Base-by-base conservation (phyloP, 2,329 filamentous ascomycete species). In the Magnaporthiopsis rhizophila region DNA sequence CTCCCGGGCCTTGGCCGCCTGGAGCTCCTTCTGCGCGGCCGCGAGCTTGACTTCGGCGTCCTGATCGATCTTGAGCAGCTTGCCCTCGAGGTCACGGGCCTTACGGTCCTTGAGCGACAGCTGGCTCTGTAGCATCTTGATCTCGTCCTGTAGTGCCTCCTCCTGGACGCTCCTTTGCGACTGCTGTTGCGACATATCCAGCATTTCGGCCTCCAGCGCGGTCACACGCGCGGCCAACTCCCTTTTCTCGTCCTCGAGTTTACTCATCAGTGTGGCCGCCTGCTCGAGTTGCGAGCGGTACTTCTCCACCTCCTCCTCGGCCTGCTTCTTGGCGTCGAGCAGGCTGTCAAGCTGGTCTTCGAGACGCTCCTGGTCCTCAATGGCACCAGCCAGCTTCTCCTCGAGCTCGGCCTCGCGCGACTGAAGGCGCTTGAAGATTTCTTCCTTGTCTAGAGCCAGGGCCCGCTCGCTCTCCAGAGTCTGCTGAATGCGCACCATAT, bases 371-470 rank as follows among this genome's bases (percentile, higher is more conserved):
- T 98, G 94, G 70, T 99, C 96, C 28, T 96, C 90, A 66, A 98
- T 86, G 36, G 94, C 94, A 56, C 91, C 94, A 53, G 92, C 86
- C 34, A 99, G 84, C 78, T 98, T 97, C 72, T 99, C 96, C 63
- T 89, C 91, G 4, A 99, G 83, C 73, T 99, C 94, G 13, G 87
- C 84, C 76, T 99, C 95, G n/a, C 95, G 89, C 63, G 89, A 80
- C 73, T 97, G 95, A 28, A 99, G 81, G n/a, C 96, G 87, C 73
- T 94, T 96, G 81, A 98, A 99, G 66, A 99, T 99, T 72, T 99
- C 95, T 73, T 99, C 96, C 74, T 99, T 99, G 76, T 99, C 95
- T 6, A 99, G 80, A 0, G 95, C 95, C 58, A 99, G 82, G n/a
- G 94, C 91, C 62, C 95, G 87, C 76, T 99, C 96, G 69, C 93